phyloP scores from a whole-genome alignment of 169 alveolate genomes.

The Fabrea salina region DNA sequence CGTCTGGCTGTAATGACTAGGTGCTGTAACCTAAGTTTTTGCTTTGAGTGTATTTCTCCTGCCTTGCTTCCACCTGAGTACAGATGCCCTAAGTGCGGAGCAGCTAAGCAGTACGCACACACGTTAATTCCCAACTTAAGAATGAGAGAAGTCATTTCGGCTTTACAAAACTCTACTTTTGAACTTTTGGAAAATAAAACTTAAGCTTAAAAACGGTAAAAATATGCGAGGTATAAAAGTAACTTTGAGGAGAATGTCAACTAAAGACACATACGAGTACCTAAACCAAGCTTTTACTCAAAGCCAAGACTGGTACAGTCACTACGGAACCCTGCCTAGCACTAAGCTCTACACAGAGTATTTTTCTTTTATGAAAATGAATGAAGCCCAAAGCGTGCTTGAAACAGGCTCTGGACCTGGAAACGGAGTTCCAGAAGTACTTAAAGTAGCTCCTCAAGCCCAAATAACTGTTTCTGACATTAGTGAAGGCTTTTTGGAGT shows the following conservation, averaged over 20 bases:
- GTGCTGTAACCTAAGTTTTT: slow-evolving; percentile 15
- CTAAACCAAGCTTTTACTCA: not conserved
- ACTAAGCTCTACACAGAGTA: not conserved
- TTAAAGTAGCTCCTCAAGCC: not conserved
- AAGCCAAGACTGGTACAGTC: not conserved
- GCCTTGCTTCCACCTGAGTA: not conserved
- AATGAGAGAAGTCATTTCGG: not conserved
- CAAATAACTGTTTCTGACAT: not conserved
- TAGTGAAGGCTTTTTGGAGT: not conserved
- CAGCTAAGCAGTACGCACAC: not conserved
- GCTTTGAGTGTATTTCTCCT: slow-evolving; percentile 24
- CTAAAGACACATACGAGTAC: not conserved
- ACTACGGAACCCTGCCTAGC: not conserved
- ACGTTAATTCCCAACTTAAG: slow-evolving; percentile 15
- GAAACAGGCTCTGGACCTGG: not conserved
- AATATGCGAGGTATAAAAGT: no score
- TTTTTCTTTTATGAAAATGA: not conserved
- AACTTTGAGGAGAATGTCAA: not conserved
- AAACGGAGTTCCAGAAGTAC: not conserved
- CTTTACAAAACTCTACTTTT: not conserved
- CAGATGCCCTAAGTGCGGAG: slow-evolving; percentile 14
- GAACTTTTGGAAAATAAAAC: no score
- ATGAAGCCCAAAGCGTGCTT: not conserved
- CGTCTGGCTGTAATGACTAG: slow-evolving; percentile 23
- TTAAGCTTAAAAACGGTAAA: no score